phyloP scores from a whole-genome alignment of 805 yeast genomes.

The Candida bentonensis region DNA sequence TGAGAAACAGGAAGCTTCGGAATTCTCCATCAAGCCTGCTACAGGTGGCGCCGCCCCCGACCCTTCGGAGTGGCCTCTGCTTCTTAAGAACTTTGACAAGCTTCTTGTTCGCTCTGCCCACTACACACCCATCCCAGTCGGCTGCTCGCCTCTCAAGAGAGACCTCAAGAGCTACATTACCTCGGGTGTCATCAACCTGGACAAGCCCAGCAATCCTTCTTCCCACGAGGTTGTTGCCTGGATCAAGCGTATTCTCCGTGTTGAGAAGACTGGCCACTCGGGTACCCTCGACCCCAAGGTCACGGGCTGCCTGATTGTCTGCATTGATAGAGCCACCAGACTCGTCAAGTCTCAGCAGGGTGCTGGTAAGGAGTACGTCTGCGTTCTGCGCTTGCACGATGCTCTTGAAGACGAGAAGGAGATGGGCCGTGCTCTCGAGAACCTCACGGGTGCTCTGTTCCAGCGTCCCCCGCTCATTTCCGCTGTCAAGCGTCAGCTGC shows the following conservation, averaged over 20 bases:
- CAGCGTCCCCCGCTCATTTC: slow-evolving; percentile 98
- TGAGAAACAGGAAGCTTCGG: slow-evolving; percentile 23
- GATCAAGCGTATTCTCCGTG: slow-evolving; percentile 90
- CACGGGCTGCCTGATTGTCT: slow-evolving; percentile 96
- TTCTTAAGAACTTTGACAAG: slow-evolving; percentile 88
- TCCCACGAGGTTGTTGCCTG: slow-evolving; percentile 99
- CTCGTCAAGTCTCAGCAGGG: slow-evolving; percentile 98
- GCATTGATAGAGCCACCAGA: slow-evolving; percentile 96
- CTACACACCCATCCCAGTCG: slow-evolving; percentile 94
- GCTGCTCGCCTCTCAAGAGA: slow-evolving; percentile 88
- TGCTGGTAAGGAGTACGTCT: slow-evolving; percentile 99
- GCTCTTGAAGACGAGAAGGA: slow-evolving; percentile 83
- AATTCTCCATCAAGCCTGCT: slow-evolving; percentile 80
- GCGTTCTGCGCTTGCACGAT: slow-evolving; percentile 92
- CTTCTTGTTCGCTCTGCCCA: slow-evolving; percentile 91
- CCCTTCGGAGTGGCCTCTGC: slow-evolving; percentile 90
- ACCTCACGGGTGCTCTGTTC: slow-evolving; percentile 95
- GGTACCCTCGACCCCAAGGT: slow-evolving; percentile 98
- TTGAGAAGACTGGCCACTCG: slow-evolving; percentile 96
- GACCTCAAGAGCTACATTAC: slow-evolving; percentile 80
- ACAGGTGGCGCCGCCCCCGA: slow-evolving; percentile 58
- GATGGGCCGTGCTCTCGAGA: slow-evolving; percentile 75
- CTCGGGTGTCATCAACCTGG: slow-evolving; percentile 93
- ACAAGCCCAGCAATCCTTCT: slow-evolving; percentile 96
- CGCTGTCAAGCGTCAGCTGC: slow-evolving; percentile 96